phyloP scores from a whole-genome alignment of 345 rosid species.

The Hypericum perforatum region DNA sequence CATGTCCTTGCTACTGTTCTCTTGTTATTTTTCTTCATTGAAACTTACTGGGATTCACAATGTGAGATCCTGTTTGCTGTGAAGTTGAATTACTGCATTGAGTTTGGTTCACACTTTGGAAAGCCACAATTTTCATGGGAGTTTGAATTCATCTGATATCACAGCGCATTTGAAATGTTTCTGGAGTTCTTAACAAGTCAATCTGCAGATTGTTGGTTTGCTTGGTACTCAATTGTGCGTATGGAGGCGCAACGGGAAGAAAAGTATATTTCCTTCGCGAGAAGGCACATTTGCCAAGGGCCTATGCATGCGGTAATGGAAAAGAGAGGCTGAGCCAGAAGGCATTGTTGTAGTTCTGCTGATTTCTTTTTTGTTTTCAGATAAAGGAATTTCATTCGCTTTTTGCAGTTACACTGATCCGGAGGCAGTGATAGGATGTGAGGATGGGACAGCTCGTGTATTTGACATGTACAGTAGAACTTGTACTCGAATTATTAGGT shows the following conservation, averaged over 20 bases:
- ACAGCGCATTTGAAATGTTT: background rate
- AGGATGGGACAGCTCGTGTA: constrained; percentile 78
- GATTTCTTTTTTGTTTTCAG: background rate
- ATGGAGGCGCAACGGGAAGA: constrained; percentile 77
- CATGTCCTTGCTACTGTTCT: too few relatives aligned
- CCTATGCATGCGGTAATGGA: constrained; percentile 70
- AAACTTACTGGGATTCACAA: too few relatives aligned
- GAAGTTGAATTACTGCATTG: too few relatives aligned
- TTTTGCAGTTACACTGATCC: constrained; percentile 68
- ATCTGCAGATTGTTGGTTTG: constrained; percentile 73
- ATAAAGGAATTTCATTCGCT: constrained; percentile 9
- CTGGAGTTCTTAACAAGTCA: constrained; percentile 5
- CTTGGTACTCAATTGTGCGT: constrained; percentile 66
- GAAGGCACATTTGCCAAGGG: constrained; percentile 68
- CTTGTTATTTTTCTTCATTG: too few relatives aligned
- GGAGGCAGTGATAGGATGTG: constrained; percentile 89
- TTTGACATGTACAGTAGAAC: constrained; percentile 88
- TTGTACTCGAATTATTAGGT: constrained; percentile 78
- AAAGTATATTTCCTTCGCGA: constrained; percentile 60
- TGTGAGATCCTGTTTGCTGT: too few relatives aligned
- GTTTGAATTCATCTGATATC: background rate
- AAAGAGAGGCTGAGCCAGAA: background rate
- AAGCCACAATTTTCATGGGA: background rate
- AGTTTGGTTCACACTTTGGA: too few relatives aligned
- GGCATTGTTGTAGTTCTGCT: background rate